These are phyloP conservation scores for Wickerhamiella allomyrinae DNA, from an alignment of 805 yeast genomes.

Conservation along the genomic window DNA sequence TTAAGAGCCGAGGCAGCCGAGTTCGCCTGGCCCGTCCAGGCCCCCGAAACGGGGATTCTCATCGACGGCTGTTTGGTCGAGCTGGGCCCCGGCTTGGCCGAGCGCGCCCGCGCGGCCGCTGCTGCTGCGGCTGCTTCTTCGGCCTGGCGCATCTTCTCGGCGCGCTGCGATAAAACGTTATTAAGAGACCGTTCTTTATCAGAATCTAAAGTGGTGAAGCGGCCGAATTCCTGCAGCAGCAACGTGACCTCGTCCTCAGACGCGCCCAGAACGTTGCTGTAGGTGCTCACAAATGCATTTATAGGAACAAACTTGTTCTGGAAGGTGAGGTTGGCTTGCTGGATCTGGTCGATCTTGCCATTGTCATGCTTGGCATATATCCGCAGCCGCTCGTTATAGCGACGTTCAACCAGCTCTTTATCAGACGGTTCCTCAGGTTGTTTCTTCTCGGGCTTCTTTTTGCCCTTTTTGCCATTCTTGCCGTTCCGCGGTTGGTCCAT, in stretches of 20 bases:
- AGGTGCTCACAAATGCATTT: constrained; percentile 14
- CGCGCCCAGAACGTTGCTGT: constrained; percentile 11
- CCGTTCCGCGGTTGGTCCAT: neutral
- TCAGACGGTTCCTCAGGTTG: constrained; percentile 1
- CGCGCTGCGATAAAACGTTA: constrained; percentile 4
- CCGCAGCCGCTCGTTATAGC: constrained; percentile 17
- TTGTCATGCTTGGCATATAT: constrained; percentile 23
- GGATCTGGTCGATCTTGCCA: constrained; percentile 16
- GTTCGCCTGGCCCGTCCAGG: neutral
- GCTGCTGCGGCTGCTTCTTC: neutral
- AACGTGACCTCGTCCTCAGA: constrained; percentile 12
- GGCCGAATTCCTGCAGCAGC: constrained; percentile 11
- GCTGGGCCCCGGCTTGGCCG: no score
- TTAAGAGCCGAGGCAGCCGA: neutral
- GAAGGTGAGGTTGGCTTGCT: constrained; percentile 14
- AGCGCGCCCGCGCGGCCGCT: neutral
- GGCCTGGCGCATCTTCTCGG: neutral
- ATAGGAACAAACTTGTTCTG: constrained; percentile 14
- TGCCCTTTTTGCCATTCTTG: neutral
- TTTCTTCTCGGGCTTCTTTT: constrained; percentile 1
- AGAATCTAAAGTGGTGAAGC: neutral
- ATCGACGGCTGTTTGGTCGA: no score
- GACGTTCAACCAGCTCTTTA: neutral
- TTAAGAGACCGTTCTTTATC: constrained; percentile 4
- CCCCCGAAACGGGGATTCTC: neutral